Percentiles rank a stretch among this genome's conserved stretches.
phyloP scores from a whole-genome alignment of 441 rosid species.

The Erodium trifolium region DNA sequence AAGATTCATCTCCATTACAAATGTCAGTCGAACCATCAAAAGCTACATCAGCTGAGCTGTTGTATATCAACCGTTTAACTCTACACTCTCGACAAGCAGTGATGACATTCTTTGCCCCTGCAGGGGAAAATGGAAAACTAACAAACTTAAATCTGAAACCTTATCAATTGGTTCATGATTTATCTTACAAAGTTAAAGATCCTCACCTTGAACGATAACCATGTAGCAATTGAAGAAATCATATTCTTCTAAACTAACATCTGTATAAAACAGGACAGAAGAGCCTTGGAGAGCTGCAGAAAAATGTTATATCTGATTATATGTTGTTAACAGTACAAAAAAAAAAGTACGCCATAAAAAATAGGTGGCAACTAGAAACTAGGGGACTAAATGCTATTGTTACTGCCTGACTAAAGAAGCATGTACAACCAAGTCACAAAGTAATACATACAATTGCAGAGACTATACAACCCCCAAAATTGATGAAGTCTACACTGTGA shows the following conservation, averaged over 20 bases:
- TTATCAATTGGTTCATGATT: neutral
- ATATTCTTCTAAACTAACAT: conserved; percentile 32
- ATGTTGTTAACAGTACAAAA: neutral
- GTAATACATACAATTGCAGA: neutral
- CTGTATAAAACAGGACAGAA: conserved; percentile 57
- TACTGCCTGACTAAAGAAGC: neutral
- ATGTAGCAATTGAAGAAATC: conserved; percentile 54
- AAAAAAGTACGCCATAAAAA: neutral
- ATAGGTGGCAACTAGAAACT: neutral
- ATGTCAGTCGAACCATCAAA: conserved; percentile 67
- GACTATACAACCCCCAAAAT: neutral
- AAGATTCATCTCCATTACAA: conserved; percentile 53
- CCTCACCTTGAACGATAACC: conserved; percentile 70
- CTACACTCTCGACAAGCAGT: conserved; percentile 64
- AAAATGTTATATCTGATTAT: conserved; percentile 5
- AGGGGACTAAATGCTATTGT: neutral
- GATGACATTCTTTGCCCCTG: conserved; percentile 78
- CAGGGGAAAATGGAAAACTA: conserved; percentile 6
- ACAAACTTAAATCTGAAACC: conserved; percentile 4
- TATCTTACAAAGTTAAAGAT: neutral
- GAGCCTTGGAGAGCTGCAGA: conserved; percentile 69
- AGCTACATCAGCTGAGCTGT: conserved; percentile 76
- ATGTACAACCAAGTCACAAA: neutral
- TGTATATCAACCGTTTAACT: conserved; percentile 65
- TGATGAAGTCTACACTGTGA: neutral